phyloP scores from a whole-genome alignment of 164 flowering plant genomes.

The Chimonanthus praecox region DNA sequence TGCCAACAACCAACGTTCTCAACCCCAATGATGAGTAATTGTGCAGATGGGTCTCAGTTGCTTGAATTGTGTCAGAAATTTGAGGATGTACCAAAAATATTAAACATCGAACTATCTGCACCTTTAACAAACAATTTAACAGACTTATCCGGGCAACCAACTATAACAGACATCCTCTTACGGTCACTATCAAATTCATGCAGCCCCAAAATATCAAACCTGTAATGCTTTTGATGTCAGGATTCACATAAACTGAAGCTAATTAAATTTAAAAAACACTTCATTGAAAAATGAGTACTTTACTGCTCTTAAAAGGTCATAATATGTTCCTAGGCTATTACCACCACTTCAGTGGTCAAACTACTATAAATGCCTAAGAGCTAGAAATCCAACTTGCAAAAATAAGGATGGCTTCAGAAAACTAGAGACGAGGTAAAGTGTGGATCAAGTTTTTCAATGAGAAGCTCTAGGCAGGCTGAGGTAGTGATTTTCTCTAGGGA shows the following conservation, averaged over 20 bases:
- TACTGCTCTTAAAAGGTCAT: neutral
- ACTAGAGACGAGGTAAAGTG: too few species aligned
- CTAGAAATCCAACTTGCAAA: neutral
- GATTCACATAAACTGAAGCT: neutral
- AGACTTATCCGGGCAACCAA: neutral
- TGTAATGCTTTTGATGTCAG: neutral
- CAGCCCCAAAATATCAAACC: neutral
- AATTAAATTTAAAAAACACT: too few species aligned
- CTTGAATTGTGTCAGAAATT: neutral
- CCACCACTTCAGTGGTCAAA: neutral
- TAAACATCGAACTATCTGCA: neutral
- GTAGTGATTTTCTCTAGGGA: too few species aligned
- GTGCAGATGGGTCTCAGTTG: neutral
- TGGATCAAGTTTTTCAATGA: too few species aligned
- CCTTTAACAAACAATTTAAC: neutral
- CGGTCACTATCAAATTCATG: neutral
- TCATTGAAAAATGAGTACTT: neutral
- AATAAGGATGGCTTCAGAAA: neutral
- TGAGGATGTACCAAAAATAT: neutral
- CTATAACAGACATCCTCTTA: neutral
- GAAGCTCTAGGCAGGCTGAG: too few species aligned
- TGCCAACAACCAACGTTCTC: conserved; percentile 84
- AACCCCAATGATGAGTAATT: conserved; percentile 69
- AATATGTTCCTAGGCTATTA: too few species aligned
- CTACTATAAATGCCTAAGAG: neutral